Conservation (phyloP, 768 basidiomycete genomes). For the Amanita muscaria region DNA sequence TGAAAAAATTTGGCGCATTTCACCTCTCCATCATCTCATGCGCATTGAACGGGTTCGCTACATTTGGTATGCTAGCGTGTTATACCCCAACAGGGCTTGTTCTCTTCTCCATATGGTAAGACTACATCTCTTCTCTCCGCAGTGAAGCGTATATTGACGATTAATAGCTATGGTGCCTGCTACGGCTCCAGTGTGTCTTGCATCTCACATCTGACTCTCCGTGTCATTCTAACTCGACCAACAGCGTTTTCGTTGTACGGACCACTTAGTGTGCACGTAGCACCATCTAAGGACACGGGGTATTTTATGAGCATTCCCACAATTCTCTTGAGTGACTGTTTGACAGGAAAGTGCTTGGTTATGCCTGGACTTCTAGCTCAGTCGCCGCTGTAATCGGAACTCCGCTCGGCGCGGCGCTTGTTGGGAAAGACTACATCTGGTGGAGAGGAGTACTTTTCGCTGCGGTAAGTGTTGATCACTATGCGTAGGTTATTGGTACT, state of each 20-base stretch:
- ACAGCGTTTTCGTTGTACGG: too few species aligned
- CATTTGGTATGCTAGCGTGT: too few species aligned
- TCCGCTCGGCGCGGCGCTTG: slow-evolving; percentile 6
- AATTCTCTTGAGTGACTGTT: slow-evolving; percentile 1
- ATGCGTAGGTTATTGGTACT: background rate
- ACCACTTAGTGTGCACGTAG: too few species aligned
- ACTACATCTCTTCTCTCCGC: background rate
- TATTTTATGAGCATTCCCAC: too few species aligned
- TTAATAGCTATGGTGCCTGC: slow-evolving; percentile 7
- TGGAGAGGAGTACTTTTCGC: slow-evolving; percentile 9
- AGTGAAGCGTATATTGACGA: background rate
- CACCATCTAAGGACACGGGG: too few species aligned
- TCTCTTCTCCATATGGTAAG: too few species aligned
- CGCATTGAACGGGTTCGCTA: slow-evolving; percentile 1
- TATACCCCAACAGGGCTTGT: too few species aligned
- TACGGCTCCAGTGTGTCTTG: slow-evolving; percentile 4
- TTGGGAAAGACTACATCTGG: slow-evolving; percentile 9
- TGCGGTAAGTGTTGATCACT: slow-evolving; percentile 1
- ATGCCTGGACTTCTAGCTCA: slow-evolving; percentile 6
- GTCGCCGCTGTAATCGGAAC: slow-evolving; percentile 9
- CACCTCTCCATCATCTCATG: slow-evolving; percentile 3
- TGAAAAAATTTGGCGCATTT: slow-evolving; percentile 2
- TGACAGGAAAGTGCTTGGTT: slow-evolving; percentile 1
- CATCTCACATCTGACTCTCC: too few species aligned
- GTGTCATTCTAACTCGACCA: too few species aligned